A percentile compares a stretch with the other conserved stretches of the same genome.
phyloP scores from a whole-genome alignment of 192 early-diverging fungal genomes.

The Backusella parvicylindrica region DNA sequence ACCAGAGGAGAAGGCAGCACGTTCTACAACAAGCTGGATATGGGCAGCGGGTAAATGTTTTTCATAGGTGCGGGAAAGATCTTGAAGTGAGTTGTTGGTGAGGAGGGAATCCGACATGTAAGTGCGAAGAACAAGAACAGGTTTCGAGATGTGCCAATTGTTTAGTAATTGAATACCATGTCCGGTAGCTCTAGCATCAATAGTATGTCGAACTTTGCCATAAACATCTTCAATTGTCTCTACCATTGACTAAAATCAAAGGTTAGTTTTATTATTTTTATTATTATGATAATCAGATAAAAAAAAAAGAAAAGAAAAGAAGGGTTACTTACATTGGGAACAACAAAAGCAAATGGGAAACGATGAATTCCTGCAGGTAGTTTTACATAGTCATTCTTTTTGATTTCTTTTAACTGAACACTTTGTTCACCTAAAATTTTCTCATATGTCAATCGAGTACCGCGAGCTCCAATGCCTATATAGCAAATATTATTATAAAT shows the following conservation, averaged over 20 bases:
- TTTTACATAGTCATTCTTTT: constrained; percentile 1
- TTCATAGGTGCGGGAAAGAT: constrained; percentile 27
- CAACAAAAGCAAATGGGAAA: constrained; percentile 25
- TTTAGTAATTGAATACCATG: constrained; percentile 3
- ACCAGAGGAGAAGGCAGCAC: constrained; percentile 20
- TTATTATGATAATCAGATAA: background rate
- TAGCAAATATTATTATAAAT: background rate
- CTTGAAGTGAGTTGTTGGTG: constrained; percentile 20
- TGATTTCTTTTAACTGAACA: background rate
- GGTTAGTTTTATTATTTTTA: background rate
- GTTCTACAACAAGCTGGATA: constrained; percentile 14
- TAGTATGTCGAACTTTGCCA: constrained; percentile 17
- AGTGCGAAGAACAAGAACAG: constrained; percentile 22
- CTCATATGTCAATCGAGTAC: constrained; percentile 12
- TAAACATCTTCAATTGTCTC: constrained; percentile 28
- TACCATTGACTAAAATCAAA: constrained; percentile 11
- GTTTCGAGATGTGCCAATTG: constrained; percentile 15
- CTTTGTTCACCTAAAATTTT: constrained; percentile 13
- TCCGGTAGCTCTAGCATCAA: constrained; percentile 13
- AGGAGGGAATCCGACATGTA: constrained; percentile 24
- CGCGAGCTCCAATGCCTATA: constrained; percentile 12
- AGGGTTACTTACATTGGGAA: constrained; percentile 16
- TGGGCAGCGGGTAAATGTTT: constrained; percentile 5
- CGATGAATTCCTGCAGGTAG: constrained; percentile 18
- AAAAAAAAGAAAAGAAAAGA: background rate